These are phyloP conservation scores for Fusarium verrucosum DNA, from an alignment of 2,329 filamentous ascomycete species.

Conservation along the genomic window DNA sequence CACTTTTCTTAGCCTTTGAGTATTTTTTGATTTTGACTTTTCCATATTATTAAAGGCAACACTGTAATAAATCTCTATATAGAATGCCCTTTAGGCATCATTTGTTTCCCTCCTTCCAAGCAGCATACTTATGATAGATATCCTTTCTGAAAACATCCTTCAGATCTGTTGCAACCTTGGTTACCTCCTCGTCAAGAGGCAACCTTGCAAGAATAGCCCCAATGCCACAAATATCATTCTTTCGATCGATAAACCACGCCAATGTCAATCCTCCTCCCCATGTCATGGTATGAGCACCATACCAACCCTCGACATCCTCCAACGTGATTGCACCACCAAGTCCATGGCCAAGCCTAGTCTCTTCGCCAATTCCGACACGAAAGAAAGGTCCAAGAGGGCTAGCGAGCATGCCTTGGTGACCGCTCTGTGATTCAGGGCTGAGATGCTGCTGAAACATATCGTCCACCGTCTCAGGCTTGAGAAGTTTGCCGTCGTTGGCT, in stretches of 20 bases:
- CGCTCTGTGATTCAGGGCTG: slow-evolving; percentile 39
- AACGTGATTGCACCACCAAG: slow-evolving; percentile 54
- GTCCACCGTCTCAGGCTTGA: slow-evolving; percentile 53
- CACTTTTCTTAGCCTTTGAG: no score
- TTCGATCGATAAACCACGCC: slow-evolving; percentile 60
- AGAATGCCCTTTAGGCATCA: no score
- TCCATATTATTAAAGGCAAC: no score
- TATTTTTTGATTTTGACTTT: no score
- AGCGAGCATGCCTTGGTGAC: slow-evolving; percentile 43
- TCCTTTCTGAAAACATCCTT: slow-evolving; percentile 56
- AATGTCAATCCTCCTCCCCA: slow-evolving; percentile 59
- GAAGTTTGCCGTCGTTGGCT: slow-evolving; percentile 58
- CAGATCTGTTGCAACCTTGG: slow-evolving; percentile 42
- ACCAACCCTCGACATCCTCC: slow-evolving; percentile 55
- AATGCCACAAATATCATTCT: slow-evolving; percentile 56
- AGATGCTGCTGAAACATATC: slow-evolving; percentile 61
- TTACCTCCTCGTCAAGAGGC: slow-evolving; percentile 41
- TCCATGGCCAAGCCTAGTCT: slow-evolving; percentile 51
- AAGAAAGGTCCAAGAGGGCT: slow-evolving; percentile 50
- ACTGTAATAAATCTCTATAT: no score
- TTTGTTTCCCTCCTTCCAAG: slow-evolving; percentile 6
- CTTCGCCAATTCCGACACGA: slow-evolving; percentile 47
- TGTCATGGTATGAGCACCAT: slow-evolving; percentile 54
- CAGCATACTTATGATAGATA: slow-evolving; percentile 51
- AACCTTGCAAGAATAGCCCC: slow-evolving; percentile 53